Evolutionary conservation across 352 stramenopile species (phyloP), one percentile per base, ranked within the genome.

Genomic region (Globisporangium middletonii): DNA sequence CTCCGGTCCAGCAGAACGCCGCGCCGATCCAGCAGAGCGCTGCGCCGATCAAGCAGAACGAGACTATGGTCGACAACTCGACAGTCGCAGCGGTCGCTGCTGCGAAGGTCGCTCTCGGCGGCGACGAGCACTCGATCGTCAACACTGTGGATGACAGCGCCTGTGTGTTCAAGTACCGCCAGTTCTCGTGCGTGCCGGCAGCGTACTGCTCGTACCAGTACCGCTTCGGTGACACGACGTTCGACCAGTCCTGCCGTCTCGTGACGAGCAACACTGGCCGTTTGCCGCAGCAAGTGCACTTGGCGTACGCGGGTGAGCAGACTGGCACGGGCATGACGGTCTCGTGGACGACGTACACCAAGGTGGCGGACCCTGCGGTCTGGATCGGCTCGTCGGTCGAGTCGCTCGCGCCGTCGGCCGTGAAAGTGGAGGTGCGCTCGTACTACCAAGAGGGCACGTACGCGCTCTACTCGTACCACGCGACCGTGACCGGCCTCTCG

Each of bases 341-440:
- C 26, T 88, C 78, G 19, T 88, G 78, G 78, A 68, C 74, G 5
- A 86, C 76, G 3, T 83, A 72, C 50, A 63, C 72, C 13, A 27
- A 67, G 0, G 68, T 84, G 42, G 46, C 51, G 0, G 73, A 86
- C 62, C 72, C 55, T 19, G 57, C 56, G 2, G 64, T 86, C 15
- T 89, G 79, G 79, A 45, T 86, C 26, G 74, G 73, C 35, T 49
- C 57, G 1, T 69, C 73, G 0, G 53, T 64, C 5, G 43, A 69
- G 13, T 62, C 42, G 11, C 53, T 84, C 19, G 49, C 53, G 9
- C 23, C 26, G 60, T 15, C 51, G 67, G n/a, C 60, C 63, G 18
- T 28, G 44, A 2, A 65, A 80, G 15, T 55, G 54, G 19, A 67
- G 48, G 19, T 27, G 23, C 23, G 23, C 15, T 4, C 72, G 41